Base-by-base conservation (phyloP, 2,329 filamentous ascomycete genomes). In the Colletotrichum simmondsii region DNA sequence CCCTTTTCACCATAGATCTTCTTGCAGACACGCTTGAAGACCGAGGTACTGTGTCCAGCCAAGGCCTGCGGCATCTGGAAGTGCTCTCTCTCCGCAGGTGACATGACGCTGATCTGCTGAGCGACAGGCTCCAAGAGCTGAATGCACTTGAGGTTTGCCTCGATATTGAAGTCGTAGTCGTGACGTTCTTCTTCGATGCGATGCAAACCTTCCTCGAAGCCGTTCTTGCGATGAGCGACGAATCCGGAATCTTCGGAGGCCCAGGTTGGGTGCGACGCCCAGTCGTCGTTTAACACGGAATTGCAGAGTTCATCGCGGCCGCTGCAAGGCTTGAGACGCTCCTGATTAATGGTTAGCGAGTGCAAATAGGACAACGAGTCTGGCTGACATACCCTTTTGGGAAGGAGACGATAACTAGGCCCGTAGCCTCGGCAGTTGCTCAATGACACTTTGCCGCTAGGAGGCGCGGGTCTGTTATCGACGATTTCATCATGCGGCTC, bases 241-340 rank as follows among this genome's bases (percentile, higher is more conserved):
- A 99, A 99, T 0, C 97, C 97, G 57, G 94, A 97, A 80, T 99
- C 97, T 82, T 99, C 97, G 1, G 96, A 98, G 1, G 96, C 97
- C 97, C 97, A 99, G 0, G 97, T 99, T 4, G 97, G 97, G 83
- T 99, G 97, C 30, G 96, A 98, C 2, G 97, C 97, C 97, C 97
- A 99, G 77, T 98, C 94, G 77, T 99, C 97, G 76, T 99, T 99
- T 67, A 99, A 87, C 0, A 99, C 96, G 28, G 93, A 92, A 76
- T 94, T 93, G 84, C 97, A 99, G 77, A 99, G 92, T 81, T 98
- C 95, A 79, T 99, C 97, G 58, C 97, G 93, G 12, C 97, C 97
- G 79, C 94, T 97, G 85, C 97, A 99, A 1, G 93, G 91, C 85
- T 97, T 97, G 72, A 97, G 91, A 12, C 95, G 93, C 81, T 98